These are phyloP conservation scores for Auricularia cornea DNA, from an alignment of 768 basidiomycete genomes.

Conservation along the genomic window DNA sequence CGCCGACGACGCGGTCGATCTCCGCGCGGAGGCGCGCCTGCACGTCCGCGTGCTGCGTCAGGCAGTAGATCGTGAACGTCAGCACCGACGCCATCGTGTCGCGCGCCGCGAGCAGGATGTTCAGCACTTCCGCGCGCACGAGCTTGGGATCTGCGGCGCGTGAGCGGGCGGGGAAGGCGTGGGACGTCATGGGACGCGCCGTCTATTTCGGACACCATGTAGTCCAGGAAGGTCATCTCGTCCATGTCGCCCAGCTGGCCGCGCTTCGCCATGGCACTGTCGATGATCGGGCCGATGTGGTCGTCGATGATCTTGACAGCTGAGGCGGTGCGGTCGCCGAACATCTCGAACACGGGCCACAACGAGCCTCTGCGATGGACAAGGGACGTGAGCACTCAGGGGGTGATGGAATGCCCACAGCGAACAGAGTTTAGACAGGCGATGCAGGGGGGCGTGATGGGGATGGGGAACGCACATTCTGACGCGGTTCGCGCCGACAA, in stretches of 20 bases:
- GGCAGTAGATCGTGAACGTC: constrained; percentile 22
- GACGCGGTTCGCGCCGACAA: constrained; percentile 7
- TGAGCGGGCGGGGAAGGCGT: not conserved
- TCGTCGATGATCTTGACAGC: constrained; percentile 12
- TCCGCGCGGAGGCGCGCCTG: constrained; percentile 14
- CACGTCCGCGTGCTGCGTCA: constrained; percentile 19
- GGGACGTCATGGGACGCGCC: not conserved
- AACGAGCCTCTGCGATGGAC: constrained; percentile 10
- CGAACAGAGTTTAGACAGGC: not conserved
- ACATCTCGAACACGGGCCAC: constrained; percentile 19
- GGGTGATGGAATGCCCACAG: too few relatives aligned
- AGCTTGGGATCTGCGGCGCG: constrained; percentile 18
- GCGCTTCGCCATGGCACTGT: constrained; percentile 4
- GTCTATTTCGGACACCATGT: constrained; percentile 8
- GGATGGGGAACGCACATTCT: constrained; percentile 12
- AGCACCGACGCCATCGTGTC: constrained; percentile 28
- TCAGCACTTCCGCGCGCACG: constrained; percentile 31
- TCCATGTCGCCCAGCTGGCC: not conserved
- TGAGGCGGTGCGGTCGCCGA: constrained; percentile 9
- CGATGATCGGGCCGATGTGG: constrained; percentile 15
- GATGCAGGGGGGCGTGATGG: not conserved
- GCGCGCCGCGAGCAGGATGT: constrained; percentile 29
- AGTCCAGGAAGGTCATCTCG: constrained; percentile 14
- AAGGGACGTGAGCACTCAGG: too few relatives aligned
- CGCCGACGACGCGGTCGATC: constrained; percentile 10